Conservation (phyloP, 2,329 filamentous ascomycete species). For the Xylaria sp. region DNA sequence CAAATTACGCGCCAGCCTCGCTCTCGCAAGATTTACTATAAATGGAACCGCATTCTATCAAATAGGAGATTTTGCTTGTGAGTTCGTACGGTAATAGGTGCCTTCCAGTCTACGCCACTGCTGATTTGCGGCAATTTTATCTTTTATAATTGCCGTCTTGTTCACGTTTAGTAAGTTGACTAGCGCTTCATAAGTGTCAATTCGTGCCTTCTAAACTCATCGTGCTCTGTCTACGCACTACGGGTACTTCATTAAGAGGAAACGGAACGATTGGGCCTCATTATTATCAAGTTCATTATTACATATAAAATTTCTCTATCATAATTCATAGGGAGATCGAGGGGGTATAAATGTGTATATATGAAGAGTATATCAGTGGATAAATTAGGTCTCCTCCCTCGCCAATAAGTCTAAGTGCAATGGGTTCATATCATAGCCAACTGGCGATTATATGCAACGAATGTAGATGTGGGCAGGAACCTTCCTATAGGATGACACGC, state of each 20-base stretch:
- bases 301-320: neutral
- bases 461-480: neutral
- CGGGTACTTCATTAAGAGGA: neutral
- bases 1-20: neutral
- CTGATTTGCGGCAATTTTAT: no score
- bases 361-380: neutral
- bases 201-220: no score
- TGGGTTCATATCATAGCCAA: slow-evolving; percentile 3
- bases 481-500: neutral
- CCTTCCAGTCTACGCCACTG: no score
- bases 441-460: slow-evolving; percentile 20
- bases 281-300: neutral
- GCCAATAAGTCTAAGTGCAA: neutral
- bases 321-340: neutral
- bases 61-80: no score
- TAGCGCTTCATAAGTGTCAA: no score
- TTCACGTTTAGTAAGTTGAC: no score
- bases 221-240: neutral
- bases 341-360: neutral
- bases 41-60: neutral
- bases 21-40: neutral
- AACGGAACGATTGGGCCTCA: neutral
- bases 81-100: no score
- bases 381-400: neutral
- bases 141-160: no score